Evolutionary conservation across 352 stramenopile species (phyloP).

Genomic region (Pythium chondricola): DNA sequence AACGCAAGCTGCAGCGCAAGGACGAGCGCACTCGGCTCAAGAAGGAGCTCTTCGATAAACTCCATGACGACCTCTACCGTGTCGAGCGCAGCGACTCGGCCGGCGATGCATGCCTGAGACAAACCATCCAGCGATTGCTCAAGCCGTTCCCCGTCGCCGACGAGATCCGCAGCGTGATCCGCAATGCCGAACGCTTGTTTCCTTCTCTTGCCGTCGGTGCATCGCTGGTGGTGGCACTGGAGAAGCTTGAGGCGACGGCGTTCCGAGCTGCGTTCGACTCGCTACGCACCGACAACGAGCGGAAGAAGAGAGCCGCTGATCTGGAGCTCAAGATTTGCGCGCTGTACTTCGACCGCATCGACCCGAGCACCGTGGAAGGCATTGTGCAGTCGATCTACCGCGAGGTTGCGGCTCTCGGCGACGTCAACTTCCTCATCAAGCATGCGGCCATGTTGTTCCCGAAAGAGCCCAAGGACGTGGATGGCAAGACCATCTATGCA

Average conservation of each 20-base stretch:
- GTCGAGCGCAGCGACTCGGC: conserved; percentile 33
- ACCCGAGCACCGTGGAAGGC: conserved; percentile 63
- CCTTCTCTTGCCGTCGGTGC: conserved; percentile 25
- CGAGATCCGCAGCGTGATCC: conserved; percentile 76
- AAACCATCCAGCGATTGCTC: conserved; percentile 41
- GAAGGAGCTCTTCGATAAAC: conserved; percentile 40
- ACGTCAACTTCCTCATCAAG: conserved; percentile 82
- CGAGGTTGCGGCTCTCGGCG: conserved; percentile 55
- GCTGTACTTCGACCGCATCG: conserved; percentile 88
- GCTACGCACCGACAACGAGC: conserved; percentile 41
- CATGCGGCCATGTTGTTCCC: conserved; percentile 71
- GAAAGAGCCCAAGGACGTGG: conserved; percentile 46
- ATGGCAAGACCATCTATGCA: conserved; percentile 46
- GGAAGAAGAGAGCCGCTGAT: conserved; percentile 76
- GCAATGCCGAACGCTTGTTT: conserved; percentile 79
- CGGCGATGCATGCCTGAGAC: conserved; percentile 18
- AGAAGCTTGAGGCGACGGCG: conserved; percentile 21
- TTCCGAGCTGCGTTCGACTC: conserved; percentile 35
- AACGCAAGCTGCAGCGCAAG: conserved; percentile 51
- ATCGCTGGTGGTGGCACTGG: conserved; percentile 27
- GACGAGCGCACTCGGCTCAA: conserved; percentile 60
- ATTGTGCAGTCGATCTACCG: conserved; percentile 82
- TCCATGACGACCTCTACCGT: conserved; percentile 54
- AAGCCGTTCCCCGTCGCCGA: conserved; percentile 52
- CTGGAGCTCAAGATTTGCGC: conserved; percentile 87